phyloP scores from a whole-genome alignment of 2,329 filamentous ascomycete genomes.

The Colletotrichum sp. region DNA sequence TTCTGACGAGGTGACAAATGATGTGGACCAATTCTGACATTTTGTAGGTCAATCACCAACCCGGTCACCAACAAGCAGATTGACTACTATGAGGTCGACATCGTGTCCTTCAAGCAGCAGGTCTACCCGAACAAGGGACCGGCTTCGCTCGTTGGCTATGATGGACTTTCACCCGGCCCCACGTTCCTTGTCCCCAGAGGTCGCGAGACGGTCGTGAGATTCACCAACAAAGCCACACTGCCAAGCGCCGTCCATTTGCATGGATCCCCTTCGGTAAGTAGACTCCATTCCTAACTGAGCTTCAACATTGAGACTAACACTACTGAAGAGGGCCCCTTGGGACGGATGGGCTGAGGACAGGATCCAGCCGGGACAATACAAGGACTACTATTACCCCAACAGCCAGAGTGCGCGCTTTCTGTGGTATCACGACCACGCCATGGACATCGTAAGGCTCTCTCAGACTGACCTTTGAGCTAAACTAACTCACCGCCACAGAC shows the following conservation, averaged over 20 bases:
- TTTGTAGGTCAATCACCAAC: conserved; percentile 19
- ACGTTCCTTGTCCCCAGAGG: conserved; percentile 54
- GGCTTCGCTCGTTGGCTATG: conserved; percentile 50
- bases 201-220: conserved; percentile 58
- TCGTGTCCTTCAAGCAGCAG: conserved; percentile 25
- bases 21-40: too few species aligned
- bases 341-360: conserved; percentile 60
- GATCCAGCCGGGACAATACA: conserved; percentile 56
- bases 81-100: conserved; percentile 34
- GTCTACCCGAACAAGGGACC: conserved; percentile 39
- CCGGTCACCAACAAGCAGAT: conserved; percentile 31
- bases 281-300: conserved; percentile 34
- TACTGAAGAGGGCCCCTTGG: conserved; percentile 13
- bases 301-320: background rate
- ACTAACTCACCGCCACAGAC: conserved; percentile 34
- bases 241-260: conserved; percentile 59
- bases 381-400: conserved; percentile 69
- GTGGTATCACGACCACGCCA: conserved; percentile 61
- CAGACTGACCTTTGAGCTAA: rapidly evolving
- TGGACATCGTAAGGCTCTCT: conserved; percentile 31
- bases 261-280: conserved; percentile 47
- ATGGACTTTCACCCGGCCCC: conserved; percentile 59
- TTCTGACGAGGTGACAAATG: background rate
- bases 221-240: conserved; percentile 52
- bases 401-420: conserved; percentile 54